Percentiles rank a stretch among this genome's conserved stretches.
Evolutionary conservation across 2,329 filamentous ascomycete species (phyloP).

Genomic region (Daldinia sp.): DNA sequence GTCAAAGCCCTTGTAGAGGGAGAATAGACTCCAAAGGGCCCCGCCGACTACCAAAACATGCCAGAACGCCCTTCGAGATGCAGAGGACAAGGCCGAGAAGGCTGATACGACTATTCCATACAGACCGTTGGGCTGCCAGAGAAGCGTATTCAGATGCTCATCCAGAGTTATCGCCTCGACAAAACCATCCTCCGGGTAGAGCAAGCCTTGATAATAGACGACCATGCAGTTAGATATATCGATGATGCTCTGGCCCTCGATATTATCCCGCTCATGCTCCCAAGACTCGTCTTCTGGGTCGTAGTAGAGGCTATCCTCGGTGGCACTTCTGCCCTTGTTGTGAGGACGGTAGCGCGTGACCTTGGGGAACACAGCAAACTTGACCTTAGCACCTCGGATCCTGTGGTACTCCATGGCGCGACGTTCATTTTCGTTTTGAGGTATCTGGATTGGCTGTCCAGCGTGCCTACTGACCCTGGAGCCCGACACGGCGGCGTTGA

Average conservation of each 20-base stretch:
- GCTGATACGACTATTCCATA: neutral
- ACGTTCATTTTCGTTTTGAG: slow-evolving; percentile 24
- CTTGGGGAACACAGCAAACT: slow-evolving; percentile 52
- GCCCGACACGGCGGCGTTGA: neutral
- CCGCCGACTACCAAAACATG: slow-evolving; percentile 12
- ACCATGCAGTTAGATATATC: slow-evolving; percentile 45
- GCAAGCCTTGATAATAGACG: slow-evolving; percentile 52
- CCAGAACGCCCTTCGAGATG: slow-evolving; percentile 15
- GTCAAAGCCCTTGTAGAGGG: neutral
- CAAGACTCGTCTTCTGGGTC: neutral
- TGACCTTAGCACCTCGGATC: slow-evolving; percentile 51
- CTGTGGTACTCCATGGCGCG: slow-evolving; percentile 40
- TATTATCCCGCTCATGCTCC: neutral
- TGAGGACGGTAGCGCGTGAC: slow-evolving; percentile 47
- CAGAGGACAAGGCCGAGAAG: neutral
- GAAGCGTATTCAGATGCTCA: slow-evolving; percentile 28
- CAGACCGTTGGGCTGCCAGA: slow-evolving; percentile 5
- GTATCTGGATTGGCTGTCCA: slow-evolving; percentile 9
- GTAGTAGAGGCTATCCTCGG: neutral
- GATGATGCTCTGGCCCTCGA: slow-evolving; percentile 47
- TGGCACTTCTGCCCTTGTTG: slow-evolving; percentile 35
- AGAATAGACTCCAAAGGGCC: neutral
- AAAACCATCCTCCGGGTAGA: slow-evolving; percentile 39
- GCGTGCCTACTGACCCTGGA: neutral
- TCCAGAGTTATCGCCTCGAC: slow-evolving; percentile 42